Evolutionary conservation across 306 rosid species (phyloP).

Genomic region (Cotoneaster glaucophyllus): DNA sequence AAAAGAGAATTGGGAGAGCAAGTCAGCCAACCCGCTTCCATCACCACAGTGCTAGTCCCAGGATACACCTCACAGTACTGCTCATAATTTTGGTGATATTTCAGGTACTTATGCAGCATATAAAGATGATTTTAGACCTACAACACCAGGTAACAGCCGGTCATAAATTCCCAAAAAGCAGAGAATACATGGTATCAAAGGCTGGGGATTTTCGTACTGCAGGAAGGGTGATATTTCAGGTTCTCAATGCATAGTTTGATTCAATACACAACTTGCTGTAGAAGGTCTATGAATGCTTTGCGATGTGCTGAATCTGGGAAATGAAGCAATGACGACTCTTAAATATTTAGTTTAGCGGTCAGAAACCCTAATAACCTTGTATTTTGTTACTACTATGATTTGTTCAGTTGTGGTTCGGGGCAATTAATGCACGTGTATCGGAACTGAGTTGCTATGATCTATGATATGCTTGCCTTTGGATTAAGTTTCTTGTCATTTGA

Average conservation of each 20-base stretch:
- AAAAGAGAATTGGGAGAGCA: slow-evolving; percentile 6
- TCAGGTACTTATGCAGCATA: not conserved
- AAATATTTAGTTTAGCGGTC: not conserved
- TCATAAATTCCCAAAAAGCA: not conserved
- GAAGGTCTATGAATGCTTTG: not conserved
- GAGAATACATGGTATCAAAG: not conserved
- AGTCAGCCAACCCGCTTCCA: not conserved
- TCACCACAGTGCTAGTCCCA: not conserved
- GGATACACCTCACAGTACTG: not conserved
- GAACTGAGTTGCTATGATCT: not conserved
- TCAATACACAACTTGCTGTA: not conserved
- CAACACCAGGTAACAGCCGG: slow-evolving; percentile 41
- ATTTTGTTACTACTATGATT: not conserved
- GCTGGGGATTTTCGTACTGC: not conserved
- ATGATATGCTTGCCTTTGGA: not conserved
- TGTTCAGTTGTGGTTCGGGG: not conserved
- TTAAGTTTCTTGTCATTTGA: not conserved
- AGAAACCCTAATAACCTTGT: not conserved
- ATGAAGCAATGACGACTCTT: not conserved
- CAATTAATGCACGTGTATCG: not conserved
- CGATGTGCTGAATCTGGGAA: not conserved
- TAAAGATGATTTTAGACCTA: slow-evolving; percentile 34
- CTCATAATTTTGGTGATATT: not conserved
- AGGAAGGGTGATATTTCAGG: not conserved
- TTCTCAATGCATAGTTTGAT: not conserved